These are phyloP conservation scores for Eucalyptus marginata DNA, from an alignment of 345 rosid species.

Conservation along the genomic window DNA sequence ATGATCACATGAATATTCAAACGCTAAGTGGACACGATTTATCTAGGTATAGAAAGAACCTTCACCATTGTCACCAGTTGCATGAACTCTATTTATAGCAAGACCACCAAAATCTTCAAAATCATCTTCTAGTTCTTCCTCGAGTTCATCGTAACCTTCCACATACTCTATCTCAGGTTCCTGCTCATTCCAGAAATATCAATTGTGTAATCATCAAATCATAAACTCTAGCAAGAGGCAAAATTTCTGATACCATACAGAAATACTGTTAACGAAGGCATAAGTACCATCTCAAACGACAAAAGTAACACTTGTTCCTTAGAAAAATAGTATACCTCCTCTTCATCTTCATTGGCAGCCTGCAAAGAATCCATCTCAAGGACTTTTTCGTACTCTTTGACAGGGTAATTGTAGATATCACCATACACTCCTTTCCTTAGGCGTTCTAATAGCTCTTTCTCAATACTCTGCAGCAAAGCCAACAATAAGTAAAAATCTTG, in stretches of 20 bases:
- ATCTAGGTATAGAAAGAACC: neutral
- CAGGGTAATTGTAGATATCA: slow-evolving; percentile 65
- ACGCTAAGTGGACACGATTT: neutral
- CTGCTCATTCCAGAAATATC: slow-evolving; percentile 18
- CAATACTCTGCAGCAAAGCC: slow-evolving; percentile 49
- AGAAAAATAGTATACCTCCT: slow-evolving; percentile 25
- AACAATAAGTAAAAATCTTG: neutral
- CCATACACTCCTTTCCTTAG: slow-evolving; percentile 57
- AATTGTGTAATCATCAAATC: neutral
- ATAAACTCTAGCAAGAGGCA: neutral
- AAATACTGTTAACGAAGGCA: neutral
- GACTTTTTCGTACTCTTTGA: slow-evolving; percentile 17
- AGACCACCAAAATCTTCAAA: slow-evolving; percentile 68
- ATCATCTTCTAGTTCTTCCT: slow-evolving; percentile 82
- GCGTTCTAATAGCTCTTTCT: slow-evolving; percentile 75
- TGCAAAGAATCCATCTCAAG: slow-evolving; percentile 34
- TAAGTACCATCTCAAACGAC: neutral
- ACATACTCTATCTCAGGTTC: slow-evolving; percentile 67
- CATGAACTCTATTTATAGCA: slow-evolving; percentile 10
- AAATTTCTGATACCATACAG: neutral
- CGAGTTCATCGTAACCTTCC: slow-evolving; percentile 68
- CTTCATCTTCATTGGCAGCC: slow-evolving; percentile 22
- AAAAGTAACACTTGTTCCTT: neutral
- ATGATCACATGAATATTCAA: neutral
- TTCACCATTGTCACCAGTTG: slow-evolving; percentile 27